These are phyloP conservation scores for Lagenidium giganteum DNA, from an alignment of 352 stramenopile species.

Conservation along the genomic window DNA sequence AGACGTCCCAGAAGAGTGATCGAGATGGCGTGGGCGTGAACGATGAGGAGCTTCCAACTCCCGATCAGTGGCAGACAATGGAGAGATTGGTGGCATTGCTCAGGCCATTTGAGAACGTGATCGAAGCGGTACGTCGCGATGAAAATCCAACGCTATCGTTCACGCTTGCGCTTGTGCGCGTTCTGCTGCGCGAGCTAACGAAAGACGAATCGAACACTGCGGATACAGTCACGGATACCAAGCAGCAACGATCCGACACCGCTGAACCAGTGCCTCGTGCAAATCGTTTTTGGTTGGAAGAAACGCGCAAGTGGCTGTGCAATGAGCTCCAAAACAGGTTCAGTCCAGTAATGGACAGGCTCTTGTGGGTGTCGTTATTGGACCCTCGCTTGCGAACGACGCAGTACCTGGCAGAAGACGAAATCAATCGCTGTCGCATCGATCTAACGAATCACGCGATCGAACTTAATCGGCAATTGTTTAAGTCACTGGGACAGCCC, in stretches of 20 bases:
- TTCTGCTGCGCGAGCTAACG: conserved; percentile 40
- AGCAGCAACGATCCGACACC: conserved; percentile 4
- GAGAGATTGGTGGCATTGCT: conserved; percentile 35
- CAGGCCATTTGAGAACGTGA: conserved; percentile 43
- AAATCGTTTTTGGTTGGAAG: too few relatives aligned
- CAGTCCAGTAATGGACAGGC: conserved; percentile 23
- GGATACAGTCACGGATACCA: too few relatives aligned
- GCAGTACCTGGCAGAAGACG: conserved; percentile 36
- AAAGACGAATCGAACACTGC: too few relatives aligned
- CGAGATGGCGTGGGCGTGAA: too few relatives aligned
- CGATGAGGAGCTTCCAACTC: too few relatives aligned
- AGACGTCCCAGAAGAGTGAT: too few relatives aligned
- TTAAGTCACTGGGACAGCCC: too few relatives aligned
- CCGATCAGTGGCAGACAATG: conserved; percentile 33
- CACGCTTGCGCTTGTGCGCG: conserved; percentile 32
- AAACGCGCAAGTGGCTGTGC: conserved; percentile 27
- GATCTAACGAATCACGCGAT: too few relatives aligned
- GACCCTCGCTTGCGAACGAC: conserved; percentile 45
- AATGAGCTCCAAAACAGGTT: conserved; percentile 33
- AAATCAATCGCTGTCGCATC: too few relatives aligned
- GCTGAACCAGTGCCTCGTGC: too few relatives aligned
- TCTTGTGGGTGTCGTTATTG: conserved; percentile 46
- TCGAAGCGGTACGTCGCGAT: conserved; percentile 31
- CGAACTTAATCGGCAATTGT: too few relatives aligned
- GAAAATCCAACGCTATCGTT: conserved; percentile 36